Conservation (phyloP, 2,329 filamentous ascomycete genomes). For the Rhynchosporium secalis region DNA sequence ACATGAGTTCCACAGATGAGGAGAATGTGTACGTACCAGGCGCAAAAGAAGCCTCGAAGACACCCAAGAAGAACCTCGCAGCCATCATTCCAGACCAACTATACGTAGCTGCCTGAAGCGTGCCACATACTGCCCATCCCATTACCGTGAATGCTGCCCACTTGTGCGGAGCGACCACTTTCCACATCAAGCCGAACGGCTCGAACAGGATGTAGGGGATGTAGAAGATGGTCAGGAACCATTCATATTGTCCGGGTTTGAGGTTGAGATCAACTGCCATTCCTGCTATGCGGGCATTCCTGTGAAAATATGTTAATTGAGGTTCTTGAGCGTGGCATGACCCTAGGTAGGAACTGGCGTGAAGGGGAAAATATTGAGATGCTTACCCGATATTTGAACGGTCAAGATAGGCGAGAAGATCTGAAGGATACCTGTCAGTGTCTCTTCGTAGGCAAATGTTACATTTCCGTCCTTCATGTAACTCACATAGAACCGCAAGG, state of each 20-base stretch:
- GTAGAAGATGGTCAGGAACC: slow-evolving; percentile 45
- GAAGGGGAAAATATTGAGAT: not conserved
- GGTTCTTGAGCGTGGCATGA: too few species aligned
- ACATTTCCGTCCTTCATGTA: too few species aligned
- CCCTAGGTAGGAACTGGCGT: not conserved
- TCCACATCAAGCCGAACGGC: slow-evolving; percentile 44
- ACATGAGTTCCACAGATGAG: not conserved
- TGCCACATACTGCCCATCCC: slow-evolving; percentile 40
- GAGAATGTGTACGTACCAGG: slow-evolving; percentile 33
- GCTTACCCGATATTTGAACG: slow-evolving; percentile 50
- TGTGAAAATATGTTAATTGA: slow-evolving; percentile 26
- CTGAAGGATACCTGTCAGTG: slow-evolving; percentile 32
- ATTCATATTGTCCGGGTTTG: slow-evolving; percentile 44
- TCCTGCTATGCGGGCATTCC: slow-evolving; percentile 55
- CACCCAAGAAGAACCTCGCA: slow-evolving; percentile 43
- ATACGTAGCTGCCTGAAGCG: slow-evolving; percentile 48
- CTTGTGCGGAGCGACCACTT: slow-evolving; percentile 42
- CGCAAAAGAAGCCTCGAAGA: slow-evolving; percentile 42
- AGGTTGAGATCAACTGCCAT: slow-evolving; percentile 52
- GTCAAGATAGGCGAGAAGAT: slow-evolving; percentile 50
- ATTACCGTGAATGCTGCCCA: slow-evolving; percentile 41
- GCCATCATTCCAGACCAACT: slow-evolving; percentile 41
- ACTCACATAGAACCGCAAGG: slow-evolving; percentile 31
- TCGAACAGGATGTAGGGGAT: slow-evolving; percentile 45
- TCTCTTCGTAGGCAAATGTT: not conserved